Evolutionary conservation across 2,329 filamentous ascomycete genomes (phyloP).

Genomic region (Aspergillus viridinutans): DNA sequence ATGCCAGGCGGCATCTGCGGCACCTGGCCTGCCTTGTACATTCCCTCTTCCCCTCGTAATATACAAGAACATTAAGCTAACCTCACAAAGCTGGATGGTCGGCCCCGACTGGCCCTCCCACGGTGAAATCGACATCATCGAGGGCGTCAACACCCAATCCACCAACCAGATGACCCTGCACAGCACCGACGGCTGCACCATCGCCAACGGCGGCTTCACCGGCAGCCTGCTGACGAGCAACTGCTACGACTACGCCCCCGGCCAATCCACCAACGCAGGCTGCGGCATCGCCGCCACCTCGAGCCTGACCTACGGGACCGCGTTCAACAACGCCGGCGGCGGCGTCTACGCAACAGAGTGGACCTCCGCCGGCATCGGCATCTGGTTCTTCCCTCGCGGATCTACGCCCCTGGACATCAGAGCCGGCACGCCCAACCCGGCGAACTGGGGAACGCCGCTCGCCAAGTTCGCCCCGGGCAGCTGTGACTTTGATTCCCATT

Average conservation of each 20-base stretch:
- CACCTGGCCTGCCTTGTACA: slow-evolving; percentile 65
- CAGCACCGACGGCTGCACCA: slow-evolving; percentile 58
- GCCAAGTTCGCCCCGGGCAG: slow-evolving; percentile 61
- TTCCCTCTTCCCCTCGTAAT: background rate
- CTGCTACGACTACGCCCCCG: slow-evolving; percentile 52
- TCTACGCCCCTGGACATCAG: slow-evolving; percentile 62
- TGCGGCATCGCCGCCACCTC: slow-evolving; percentile 55
- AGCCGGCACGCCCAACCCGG: slow-evolving; percentile 58
- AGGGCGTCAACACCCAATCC: slow-evolving; percentile 64
- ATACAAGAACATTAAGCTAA: background rate
- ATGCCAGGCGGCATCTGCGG: slow-evolving; percentile 70
- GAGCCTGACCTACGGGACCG: slow-evolving; percentile 56
- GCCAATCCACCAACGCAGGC: slow-evolving; percentile 49
- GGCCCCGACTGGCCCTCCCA: slow-evolving; percentile 65
- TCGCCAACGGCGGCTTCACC: slow-evolving; percentile 48
- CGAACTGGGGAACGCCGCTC: slow-evolving; percentile 63
- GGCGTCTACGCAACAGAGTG: slow-evolving; percentile 75
- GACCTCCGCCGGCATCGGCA: slow-evolving; percentile 65
- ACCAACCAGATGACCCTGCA: slow-evolving; percentile 64
- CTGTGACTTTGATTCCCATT: slow-evolving; percentile 69
- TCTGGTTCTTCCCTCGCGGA: slow-evolving; percentile 78
- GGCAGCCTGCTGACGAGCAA: slow-evolving; percentile 49
- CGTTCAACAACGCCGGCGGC: slow-evolving; percentile 66
- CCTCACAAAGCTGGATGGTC: slow-evolving; percentile 47
- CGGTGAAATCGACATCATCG: slow-evolving; percentile 77